Evolutionary conservation across 331 rosid genomes (phyloP), one percentile per base, ranked within the genome.

Genomic region (Rhamnella rubrinervis): DNA sequence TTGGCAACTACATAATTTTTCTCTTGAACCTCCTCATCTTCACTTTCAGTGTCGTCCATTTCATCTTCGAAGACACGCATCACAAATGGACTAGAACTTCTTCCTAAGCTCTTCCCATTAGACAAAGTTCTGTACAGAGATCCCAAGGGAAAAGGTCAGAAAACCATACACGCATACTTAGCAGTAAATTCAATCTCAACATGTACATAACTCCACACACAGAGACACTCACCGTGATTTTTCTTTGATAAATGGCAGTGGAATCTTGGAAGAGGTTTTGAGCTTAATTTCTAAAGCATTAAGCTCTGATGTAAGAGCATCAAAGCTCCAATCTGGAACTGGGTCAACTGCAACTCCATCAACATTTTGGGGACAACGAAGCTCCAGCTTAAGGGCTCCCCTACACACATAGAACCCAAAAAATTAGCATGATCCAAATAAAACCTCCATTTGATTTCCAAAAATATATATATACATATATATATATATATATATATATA

Each of bases 291-390:
- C 98, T 75, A 92, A 68, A 3, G 85, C 80, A 68, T 85, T 77
- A 71, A 92, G 88, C 77, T 89, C 96, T 19, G 83, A 67, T 25
- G 81, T 38, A 17, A 92, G 80, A 78, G 78, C 85, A 61, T 86
- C 86, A 37, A 86, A 92, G 65, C 61, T 86, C 95, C 89, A 89
- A 86, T 92, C 89, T 20, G 96, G 95, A 7, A 80, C 81, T 1
- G 98, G 98, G 28, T 92, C 91, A 46, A 25, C 77, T 8, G 77
- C 52, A 38, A 89, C 35, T 66, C 83, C 90, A 60, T 77, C 77
- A 1, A 71, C 76, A 18, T 69, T 77, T 61, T 59, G 76, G 46
- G 89, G 80, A 65, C 71, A 65, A 69, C 65, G 83, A 76, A 87
- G 85, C 39, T 73, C 77, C 82, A 89, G 80, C 78, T 83, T 74